phyloP scores from a whole-genome alignment of 1,284 basidiomycete species.

The Gymnopus androsaceus region DNA sequence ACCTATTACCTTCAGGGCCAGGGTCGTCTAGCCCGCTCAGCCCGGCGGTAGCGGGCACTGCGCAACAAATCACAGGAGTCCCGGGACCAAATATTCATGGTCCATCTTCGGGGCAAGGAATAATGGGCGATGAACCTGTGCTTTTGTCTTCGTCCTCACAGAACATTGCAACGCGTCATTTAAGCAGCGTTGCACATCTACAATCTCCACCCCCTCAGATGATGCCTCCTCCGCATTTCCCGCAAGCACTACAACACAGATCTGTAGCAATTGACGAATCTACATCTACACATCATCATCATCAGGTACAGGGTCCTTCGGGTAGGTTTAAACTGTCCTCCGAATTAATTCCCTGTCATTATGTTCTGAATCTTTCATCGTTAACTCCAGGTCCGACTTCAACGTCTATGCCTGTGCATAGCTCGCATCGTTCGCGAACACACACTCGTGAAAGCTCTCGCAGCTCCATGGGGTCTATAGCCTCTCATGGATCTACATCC shows the following conservation, averaged over 20 bases:
- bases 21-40: not conserved
- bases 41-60: conserved; percentile 1
- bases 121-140: not conserved
- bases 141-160: not conserved
- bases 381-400: not conserved
- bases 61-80: not conserved
- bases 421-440: not conserved
- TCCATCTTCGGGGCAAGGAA: conserved; percentile 5
- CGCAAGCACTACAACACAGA: not conserved
- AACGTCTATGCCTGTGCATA: not conserved
- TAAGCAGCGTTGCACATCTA: not conserved
- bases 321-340: not conserved
- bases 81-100: conserved; percentile 1
- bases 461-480: conserved; percentile 5
- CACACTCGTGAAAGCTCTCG: conserved; percentile 9
- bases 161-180: not conserved
- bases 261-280: not conserved
- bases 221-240: not conserved
- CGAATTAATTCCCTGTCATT: not conserved
- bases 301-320: not conserved
- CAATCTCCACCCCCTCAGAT: not conserved
- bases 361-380: not conserved
- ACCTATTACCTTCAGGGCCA: conserved; percentile 4
- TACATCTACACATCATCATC: not conserved
- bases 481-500: conserved; percentile 2